Evolutionary conservation across 805 yeast species (phyloP).

Genomic region (Suhomyces vadensis): DNA sequence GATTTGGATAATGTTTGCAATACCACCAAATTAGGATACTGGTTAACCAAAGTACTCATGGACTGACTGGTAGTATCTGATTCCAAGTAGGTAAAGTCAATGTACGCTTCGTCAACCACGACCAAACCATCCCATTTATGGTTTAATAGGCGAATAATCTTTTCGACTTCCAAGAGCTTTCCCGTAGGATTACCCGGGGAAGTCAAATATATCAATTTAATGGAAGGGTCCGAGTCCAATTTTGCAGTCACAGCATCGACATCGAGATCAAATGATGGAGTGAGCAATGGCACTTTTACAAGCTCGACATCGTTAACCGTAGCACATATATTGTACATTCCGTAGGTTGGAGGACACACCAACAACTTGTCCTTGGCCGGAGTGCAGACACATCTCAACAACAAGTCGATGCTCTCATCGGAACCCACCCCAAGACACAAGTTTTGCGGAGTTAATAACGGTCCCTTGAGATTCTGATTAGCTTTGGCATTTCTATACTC

Average conservation of each 20-base stretch:
- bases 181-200: conserved; percentile 99
- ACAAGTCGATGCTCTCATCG: conserved; percentile 89
- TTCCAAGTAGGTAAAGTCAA: conserved; percentile 61
- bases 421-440: conserved; percentile 95
- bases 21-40: conserved; percentile 80
- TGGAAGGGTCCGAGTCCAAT: conserved; percentile 54
- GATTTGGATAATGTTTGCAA: conserved; percentile 93
- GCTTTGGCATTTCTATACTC: conserved; percentile 65
- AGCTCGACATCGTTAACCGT: conserved; percentile 83
- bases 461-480: conserved; percentile 18
- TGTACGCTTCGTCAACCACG: conserved; percentile 92
- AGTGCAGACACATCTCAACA: conserved; percentile 77
- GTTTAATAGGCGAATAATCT: conserved; percentile 41
- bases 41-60: conserved; percentile 72
- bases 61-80: conserved; percentile 50
- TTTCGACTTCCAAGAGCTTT: conserved; percentile 49
- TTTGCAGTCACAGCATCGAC: conserved; percentile 53
- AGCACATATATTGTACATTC: conserved; percentile 94
- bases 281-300: conserved; percentile 65
- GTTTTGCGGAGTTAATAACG: conserved; percentile 57
- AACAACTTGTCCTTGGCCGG: conserved; percentile 84
- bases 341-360: conserved; percentile 93
- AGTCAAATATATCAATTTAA: conserved; percentile 80
- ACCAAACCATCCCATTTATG: conserved; percentile 74
- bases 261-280: conserved; percentile 57